A percentile compares a stretch with the other conserved stretches of the same genome.
These are phyloP conservation scores for Leccinum ponderosum DNA, from an alignment of 1,284 basidiomycete genomes.

Conservation along the genomic window DNA sequence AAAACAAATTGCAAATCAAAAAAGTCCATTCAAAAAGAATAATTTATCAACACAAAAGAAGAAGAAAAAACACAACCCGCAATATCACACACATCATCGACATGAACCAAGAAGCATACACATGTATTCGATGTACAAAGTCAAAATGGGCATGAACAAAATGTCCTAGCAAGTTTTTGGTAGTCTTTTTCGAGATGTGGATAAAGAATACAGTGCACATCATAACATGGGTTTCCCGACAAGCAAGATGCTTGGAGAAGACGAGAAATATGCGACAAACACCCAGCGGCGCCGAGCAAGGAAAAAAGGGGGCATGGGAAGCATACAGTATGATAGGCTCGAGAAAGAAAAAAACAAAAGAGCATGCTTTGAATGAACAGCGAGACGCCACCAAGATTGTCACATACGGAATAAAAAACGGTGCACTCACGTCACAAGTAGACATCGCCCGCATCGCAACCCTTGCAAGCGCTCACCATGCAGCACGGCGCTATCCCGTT, in stretches of 20 bases:
- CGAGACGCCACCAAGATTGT: slow-evolving; percentile 1
- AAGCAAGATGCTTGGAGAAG: slow-evolving; percentile 6
- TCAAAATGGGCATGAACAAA: slow-evolving; percentile 28
- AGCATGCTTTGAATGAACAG: slow-evolving; percentile 8
- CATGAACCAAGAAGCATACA: slow-evolving; percentile 8
- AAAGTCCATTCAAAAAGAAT: neutral
- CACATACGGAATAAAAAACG: slow-evolving; percentile 2
- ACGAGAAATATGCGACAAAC: slow-evolving; percentile 23
- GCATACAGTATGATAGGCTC: slow-evolving; percentile 9
- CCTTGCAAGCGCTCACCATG: slow-evolving; percentile 41
- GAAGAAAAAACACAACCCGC: neutral
- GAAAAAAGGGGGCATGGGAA: slow-evolving; percentile 20
- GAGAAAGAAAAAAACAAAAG: slow-evolving; percentile 1
- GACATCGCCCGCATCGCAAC: slow-evolving; percentile 42
- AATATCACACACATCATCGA: neutral
- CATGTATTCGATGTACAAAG: slow-evolving; percentile 22
- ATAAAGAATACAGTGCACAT: slow-evolving; percentile 16
- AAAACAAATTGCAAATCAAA: neutral
- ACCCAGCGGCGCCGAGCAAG: slow-evolving; percentile 7
- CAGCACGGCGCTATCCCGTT: slow-evolving; percentile 30
- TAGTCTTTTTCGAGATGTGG: neutral
- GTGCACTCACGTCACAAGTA: slow-evolving; percentile 42
- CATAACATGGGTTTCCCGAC: slow-evolving; percentile 18
- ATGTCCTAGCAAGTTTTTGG: slow-evolving; percentile 7
- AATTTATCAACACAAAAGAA: neutral